Evolutionary conservation across 2,329 filamentous ascomycete species (phyloP).

Genomic region (Sporothrix luriei): DNA sequence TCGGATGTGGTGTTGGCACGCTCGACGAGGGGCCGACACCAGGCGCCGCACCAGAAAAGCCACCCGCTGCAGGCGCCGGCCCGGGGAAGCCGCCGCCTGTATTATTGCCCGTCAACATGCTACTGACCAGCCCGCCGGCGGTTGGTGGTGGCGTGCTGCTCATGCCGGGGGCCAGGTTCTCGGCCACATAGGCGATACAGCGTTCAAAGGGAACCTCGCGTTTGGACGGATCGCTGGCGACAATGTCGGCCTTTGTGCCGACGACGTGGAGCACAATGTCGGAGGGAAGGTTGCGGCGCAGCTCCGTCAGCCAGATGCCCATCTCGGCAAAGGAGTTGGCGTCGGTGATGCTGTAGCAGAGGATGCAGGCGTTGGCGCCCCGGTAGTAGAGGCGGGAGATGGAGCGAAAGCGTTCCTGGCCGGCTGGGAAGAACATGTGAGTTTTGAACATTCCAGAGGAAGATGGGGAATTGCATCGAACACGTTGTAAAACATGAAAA

Average conservation of each 20-base stretch:
- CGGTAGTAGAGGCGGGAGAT: constrained; percentile 97
- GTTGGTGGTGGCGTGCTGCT: constrained; percentile 69
- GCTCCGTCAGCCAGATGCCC: constrained; percentile 85
- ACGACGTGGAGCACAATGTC: constrained; percentile 92
- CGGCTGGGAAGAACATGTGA: constrained; percentile 53
- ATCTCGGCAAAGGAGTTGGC: constrained; percentile 85
- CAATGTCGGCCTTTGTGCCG: constrained; percentile 89
- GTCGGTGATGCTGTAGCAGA: constrained; percentile 94
- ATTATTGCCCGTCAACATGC: constrained; percentile 34
- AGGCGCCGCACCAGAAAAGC: background rate
- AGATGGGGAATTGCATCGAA: constrained; percentile 26
- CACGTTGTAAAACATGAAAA: background rate
- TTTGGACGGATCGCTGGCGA: constrained; percentile 75
- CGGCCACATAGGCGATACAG: constrained; percentile 93
- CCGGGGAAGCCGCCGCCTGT: constrained; percentile 21
- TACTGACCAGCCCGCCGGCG: constrained; percentile 41
- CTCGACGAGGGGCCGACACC: constrained; percentile 35
- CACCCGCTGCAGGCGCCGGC: background rate
- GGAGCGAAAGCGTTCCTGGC: constrained; percentile 91
- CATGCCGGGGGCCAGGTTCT: constrained; percentile 76
- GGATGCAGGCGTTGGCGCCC: constrained; percentile 87
- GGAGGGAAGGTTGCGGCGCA: constrained; percentile 73
- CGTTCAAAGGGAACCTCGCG: constrained; percentile 91
- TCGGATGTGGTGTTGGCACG: constrained; percentile 34
- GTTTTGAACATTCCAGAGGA: constrained; percentile 16